Conservation (phyloP, 177 flowering plant species). For the Telopea speciosissima region DNA sequence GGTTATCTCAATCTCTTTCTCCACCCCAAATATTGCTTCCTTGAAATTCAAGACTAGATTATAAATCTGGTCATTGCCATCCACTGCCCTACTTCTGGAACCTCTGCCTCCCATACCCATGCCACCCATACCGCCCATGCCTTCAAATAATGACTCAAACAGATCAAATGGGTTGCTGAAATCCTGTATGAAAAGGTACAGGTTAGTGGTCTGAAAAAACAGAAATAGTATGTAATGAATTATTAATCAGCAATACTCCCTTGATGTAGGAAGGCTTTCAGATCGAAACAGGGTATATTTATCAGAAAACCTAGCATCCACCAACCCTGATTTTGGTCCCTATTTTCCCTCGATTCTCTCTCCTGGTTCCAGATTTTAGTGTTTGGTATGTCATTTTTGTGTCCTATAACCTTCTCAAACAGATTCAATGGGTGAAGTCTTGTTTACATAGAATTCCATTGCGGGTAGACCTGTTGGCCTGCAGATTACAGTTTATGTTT, state of each 20-base stretch:
- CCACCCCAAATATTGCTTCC: constrained; percentile 90
- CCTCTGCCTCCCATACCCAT: constrained; percentile 56
- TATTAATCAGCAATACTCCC: neutral
- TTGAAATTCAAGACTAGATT: constrained; percentile 68
- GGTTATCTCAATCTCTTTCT: constrained; percentile 80
- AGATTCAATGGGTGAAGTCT: too few relatives aligned
- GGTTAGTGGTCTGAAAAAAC: neutral
- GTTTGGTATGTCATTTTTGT: too few relatives aligned
- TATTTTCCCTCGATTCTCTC: too few relatives aligned
- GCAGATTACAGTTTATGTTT: too few relatives aligned
- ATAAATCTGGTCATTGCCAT: constrained; percentile 80
- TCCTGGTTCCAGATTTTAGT: too few relatives aligned
- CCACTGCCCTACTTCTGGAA: constrained; percentile 59
- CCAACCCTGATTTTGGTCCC: too few relatives aligned
- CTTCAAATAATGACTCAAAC: constrained; percentile 73
- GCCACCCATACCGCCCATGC: constrained; percentile 72
- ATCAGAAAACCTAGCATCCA: too few relatives aligned
- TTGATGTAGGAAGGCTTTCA: too few relatives aligned
- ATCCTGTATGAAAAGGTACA: constrained; percentile 41
- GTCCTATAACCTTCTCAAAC: too few relatives aligned
- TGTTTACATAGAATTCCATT: too few relatives aligned
- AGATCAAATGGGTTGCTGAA: constrained; percentile 88
- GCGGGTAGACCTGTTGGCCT: too few relatives aligned
- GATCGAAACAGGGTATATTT: too few relatives aligned
- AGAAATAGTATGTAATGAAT: neutral